Percentiles rank a stretch among this genome's conserved stretches.
These are phyloP conservation scores for Phlyctochytrium bullatum DNA, from an alignment of 192 early-diverging fungal species.

Conservation along the genomic window DNA sequence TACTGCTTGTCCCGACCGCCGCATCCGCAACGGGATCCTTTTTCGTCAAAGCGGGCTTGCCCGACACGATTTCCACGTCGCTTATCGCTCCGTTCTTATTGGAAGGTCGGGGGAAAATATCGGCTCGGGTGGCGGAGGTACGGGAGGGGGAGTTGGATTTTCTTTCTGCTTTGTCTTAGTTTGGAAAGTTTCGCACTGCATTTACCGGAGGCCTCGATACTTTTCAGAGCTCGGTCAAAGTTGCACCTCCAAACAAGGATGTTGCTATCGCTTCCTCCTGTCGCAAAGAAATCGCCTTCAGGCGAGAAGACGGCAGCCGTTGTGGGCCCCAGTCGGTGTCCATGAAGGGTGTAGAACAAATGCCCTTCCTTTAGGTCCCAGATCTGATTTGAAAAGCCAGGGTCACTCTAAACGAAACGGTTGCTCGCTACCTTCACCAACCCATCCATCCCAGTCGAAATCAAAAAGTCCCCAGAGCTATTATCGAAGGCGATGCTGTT, in stretches of 20 bases:
- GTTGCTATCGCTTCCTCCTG: conserved; percentile 54
- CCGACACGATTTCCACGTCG: too few relatives aligned
- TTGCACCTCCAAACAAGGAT: conserved; percentile 64
- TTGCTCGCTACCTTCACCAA: conserved; percentile 48
- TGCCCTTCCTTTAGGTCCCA: conserved; percentile 66
- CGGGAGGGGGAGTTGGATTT: neutral
- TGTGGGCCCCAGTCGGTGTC: conserved; percentile 57
- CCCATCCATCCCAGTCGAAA: conserved; percentile 56
- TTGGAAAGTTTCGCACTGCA: conserved; percentile 12
- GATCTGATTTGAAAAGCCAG: conserved; percentile 25
- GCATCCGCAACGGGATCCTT: too few relatives aligned
- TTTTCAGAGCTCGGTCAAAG: too few relatives aligned
- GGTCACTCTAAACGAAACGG: neutral
- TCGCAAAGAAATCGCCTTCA: conserved; percentile 55
- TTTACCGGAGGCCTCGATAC: neutral
- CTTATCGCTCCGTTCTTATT: too few relatives aligned
- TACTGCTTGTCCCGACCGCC: too few relatives aligned
- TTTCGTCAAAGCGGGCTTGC: too few relatives aligned
- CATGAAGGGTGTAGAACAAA: conserved; percentile 61
- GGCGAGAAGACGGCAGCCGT: conserved; percentile 55
- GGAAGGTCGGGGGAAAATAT: too few relatives aligned
- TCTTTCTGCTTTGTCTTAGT: conserved; percentile 7
- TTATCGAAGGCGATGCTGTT: conserved; percentile 61
- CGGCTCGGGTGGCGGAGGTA: neutral
- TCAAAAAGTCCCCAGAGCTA: conserved; percentile 48